Evolutionary conservation across 805 yeast genomes (phyloP).

Genomic region (Teunomyces stri): DNA sequence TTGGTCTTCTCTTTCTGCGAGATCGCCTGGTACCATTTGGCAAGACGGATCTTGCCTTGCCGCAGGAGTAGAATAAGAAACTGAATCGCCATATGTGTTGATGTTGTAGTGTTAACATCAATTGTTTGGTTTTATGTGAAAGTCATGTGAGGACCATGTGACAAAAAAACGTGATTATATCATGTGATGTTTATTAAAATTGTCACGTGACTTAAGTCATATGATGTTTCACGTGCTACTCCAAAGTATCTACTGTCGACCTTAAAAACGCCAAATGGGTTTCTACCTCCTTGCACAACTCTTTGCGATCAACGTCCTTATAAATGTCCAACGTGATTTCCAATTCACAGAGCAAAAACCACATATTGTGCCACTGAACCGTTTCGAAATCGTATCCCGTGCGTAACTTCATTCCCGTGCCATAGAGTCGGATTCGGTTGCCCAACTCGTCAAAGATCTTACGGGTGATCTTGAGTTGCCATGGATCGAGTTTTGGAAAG

Average conservation of each 20-base stretch:
- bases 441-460: constrained; percentile 42
- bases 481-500: constrained; percentile 65
- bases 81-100: constrained; percentile 83
- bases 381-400: constrained; percentile 59
- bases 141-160: too few species aligned
- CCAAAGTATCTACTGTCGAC: constrained; percentile 35
- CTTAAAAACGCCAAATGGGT: constrained; percentile 45
- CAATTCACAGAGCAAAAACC: constrained; percentile 50
- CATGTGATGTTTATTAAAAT: too few species aligned
- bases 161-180: too few species aligned
- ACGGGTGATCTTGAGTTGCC: constrained; percentile 44
- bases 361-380: constrained; percentile 60
- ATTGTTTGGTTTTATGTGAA: background rate
- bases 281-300: constrained; percentile 49
- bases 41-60: constrained; percentile 90
- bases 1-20: constrained; percentile 84
- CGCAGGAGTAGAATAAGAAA: constrained; percentile 81
- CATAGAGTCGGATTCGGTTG: constrained; percentile 55
- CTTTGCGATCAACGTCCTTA: constrained; percentile 36
- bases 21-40: constrained; percentile 88
- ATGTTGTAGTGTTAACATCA: too few species aligned
- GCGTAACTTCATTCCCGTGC: constrained; percentile 50
- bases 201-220: background rate
- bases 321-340: constrained; percentile 45
- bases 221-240: constrained; percentile 12